A percentile compares a stretch with the other conserved stretches of the same genome.
Evolutionary conservation across 2,329 filamentous ascomycete genomes (phyloP).

Genomic region (Fusarium sp.): DNA sequence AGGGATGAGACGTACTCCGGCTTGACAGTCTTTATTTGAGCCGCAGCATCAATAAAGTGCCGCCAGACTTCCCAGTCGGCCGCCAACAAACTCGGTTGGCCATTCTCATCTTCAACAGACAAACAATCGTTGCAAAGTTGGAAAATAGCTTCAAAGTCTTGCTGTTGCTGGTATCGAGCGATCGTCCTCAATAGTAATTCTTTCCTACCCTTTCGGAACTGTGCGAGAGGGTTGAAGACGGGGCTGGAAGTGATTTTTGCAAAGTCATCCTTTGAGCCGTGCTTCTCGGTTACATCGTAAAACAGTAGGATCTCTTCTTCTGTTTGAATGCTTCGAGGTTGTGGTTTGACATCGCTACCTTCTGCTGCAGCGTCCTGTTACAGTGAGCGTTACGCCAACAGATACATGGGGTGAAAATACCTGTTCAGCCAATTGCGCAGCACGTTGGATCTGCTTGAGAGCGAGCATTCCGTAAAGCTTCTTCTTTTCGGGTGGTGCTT

Average conservation of each 20-base stretch:
- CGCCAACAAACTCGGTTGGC: conserved; percentile 57
- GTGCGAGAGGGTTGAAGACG: conserved; percentile 57
- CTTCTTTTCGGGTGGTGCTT: conserved; percentile 62
- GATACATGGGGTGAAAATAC: conserved; percentile 49
- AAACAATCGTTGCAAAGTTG: conserved; percentile 60
- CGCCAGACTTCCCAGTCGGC: conserved; percentile 60
- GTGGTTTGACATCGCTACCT: conserved; percentile 37
- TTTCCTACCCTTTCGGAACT: conserved; percentile 62
- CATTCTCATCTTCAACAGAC: conserved; percentile 53
- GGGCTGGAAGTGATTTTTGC: conserved; percentile 55
- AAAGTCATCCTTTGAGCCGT: conserved; percentile 58
- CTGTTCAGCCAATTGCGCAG: conserved; percentile 60
- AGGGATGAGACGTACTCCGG: conserved; percentile 50
- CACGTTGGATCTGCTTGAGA: conserved; percentile 64
- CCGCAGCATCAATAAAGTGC: conserved; percentile 56
- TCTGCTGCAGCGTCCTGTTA: conserved; percentile 39
- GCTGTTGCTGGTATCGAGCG: conserved; percentile 52
- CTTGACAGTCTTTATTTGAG: conserved; percentile 49
- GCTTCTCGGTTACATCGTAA: conserved; percentile 60
- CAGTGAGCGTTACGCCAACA: background rate
- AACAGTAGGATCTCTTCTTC: conserved; percentile 65
- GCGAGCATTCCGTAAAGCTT: conserved; percentile 65
- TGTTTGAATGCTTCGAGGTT: conserved; percentile 54
- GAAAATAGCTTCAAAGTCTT: conserved; percentile 59
- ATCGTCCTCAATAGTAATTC: conserved; percentile 60